A percentile compares a stretch with the other conserved stretches of the same genome.
These are phyloP conservation scores for Ophiosphaerella herpotricha DNA, from an alignment of 2,329 filamentous ascomycete genomes.

Conservation along the genomic window DNA sequence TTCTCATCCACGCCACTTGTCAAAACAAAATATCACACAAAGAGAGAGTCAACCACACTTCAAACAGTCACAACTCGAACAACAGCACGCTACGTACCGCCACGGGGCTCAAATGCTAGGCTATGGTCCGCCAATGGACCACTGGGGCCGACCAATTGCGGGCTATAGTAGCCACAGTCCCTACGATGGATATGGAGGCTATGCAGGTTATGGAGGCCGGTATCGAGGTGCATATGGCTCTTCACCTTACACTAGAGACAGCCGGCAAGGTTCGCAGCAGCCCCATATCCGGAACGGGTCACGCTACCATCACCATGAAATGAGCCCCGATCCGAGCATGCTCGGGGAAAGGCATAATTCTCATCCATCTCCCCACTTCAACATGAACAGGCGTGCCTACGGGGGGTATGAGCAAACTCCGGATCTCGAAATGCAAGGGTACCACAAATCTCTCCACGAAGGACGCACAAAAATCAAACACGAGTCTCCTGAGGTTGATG, in stretches of 20 bases:
- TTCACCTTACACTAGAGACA: not conserved
- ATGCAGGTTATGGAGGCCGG: conserved; percentile 5
- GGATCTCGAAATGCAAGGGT: not conserved
- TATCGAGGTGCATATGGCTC: not conserved
- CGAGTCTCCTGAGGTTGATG: conserved; percentile 15
- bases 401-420: not conserved
- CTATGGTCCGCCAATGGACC: conserved; percentile 3
- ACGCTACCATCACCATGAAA: conserved; percentile 1
- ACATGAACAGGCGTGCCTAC: not conserved
- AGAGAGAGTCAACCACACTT: not conserved
- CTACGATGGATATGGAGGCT: conserved; percentile 10
- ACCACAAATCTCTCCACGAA: not conserved
- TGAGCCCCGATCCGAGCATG: conserved; percentile 4
- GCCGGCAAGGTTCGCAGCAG: conserved; percentile 4
- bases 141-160: conserved; percentile 6
- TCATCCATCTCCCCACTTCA: not conserved
- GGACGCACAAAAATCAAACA: conserved; percentile 17
- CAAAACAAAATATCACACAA: conserved; percentile 7
- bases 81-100: conserved; percentile 2
- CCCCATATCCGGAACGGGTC: conserved; percentile 2
- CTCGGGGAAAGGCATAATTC: not conserved
- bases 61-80: not conserved
- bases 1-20: not conserved
- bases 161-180: conserved; percentile 9
- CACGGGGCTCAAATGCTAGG: conserved; percentile 4